A percentile compares a stretch with the other conserved stretches of the same genome.
phyloP scores from a whole-genome alignment of 352 stramenopile genomes.

The Globisporangium viniferum region DNA sequence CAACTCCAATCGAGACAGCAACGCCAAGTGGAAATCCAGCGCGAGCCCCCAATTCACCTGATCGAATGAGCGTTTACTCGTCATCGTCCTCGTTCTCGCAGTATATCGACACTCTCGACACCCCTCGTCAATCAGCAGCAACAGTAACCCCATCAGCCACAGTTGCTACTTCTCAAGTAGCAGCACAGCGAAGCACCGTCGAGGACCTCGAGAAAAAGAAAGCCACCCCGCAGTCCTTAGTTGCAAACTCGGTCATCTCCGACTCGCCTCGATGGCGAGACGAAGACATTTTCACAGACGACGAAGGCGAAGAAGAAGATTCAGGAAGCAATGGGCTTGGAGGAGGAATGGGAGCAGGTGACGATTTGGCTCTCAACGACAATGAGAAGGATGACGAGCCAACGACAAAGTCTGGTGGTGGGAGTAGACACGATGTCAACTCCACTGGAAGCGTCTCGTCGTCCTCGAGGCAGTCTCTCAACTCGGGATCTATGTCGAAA shows the following conservation, averaged over 20 bases:
- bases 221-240: not conserved
- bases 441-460: not conserved
- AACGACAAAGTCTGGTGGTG: not conserved
- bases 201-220: constrained; percentile 7
- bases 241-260: constrained; percentile 4
- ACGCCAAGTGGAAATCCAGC: too few species aligned
- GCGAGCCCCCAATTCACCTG: not conserved
- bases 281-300: constrained; percentile 28
- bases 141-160: not conserved
- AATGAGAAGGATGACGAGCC: not conserved
- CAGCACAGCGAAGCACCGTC: not conserved
- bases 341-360: not conserved
- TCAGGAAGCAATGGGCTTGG: not conserved
- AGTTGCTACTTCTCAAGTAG: not conserved
- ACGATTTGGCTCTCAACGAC: not conserved
- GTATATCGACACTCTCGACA: constrained; percentile 6
- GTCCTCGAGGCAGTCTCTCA: constrained; percentile 1
- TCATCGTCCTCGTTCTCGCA: constrained; percentile 14
- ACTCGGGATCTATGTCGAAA: not conserved
- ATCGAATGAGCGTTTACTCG: constrained; percentile 14
- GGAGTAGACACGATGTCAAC: not conserved
- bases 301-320: constrained; percentile 18
- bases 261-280: constrained; percentile 29
- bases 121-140: not conserved
- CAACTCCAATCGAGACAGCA: not conserved